Percentiles rank a stretch among this genome's conserved stretches.
phyloP scores from a whole-genome alignment of 768 basidiomycete species.

The Cystobasidium onofrii region DNA sequence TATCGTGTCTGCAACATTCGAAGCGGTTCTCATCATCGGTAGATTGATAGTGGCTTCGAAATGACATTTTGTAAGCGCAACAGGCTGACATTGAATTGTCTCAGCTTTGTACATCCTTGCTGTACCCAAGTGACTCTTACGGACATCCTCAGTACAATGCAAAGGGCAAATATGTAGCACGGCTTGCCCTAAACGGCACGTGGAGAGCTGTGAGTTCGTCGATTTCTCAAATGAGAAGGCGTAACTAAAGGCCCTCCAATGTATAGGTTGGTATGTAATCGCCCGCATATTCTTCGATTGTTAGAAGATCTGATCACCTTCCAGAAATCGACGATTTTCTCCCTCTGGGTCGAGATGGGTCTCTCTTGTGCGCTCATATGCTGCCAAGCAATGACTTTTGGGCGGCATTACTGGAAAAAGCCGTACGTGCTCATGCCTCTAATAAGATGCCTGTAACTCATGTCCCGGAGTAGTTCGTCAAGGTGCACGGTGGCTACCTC shows the following conservation, averaged over 20 bases:
- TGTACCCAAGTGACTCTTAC: background rate
- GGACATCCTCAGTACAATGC: background rate
- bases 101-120: background rate
- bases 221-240: background rate
- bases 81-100: background rate
- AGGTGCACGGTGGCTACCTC: slow-evolving; percentile 16
- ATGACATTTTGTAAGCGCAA: background rate
- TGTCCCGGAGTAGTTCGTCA: slow-evolving; percentile 11
- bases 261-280: background rate
- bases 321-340: slow-evolving; percentile 27
- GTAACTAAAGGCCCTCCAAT: background rate
- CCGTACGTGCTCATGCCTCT: background rate
- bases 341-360: background rate
- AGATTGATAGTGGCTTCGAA: background rate
- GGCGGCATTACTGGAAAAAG: slow-evolving; percentile 30
- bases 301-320: background rate
- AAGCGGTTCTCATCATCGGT: slow-evolving; percentile 3
- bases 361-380: slow-evolving; percentile 2
- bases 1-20: slow-evolving; percentile 23
- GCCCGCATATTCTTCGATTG: too few relatives aligned
- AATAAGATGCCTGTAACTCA: background rate
- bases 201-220: background rate
- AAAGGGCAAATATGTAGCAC: background rate
- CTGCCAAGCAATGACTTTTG: background rate
- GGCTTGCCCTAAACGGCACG: background rate